Evolutionary conservation across 306 rosid species (phyloP).

Genomic region (Casuarina equisetifolia): DNA sequence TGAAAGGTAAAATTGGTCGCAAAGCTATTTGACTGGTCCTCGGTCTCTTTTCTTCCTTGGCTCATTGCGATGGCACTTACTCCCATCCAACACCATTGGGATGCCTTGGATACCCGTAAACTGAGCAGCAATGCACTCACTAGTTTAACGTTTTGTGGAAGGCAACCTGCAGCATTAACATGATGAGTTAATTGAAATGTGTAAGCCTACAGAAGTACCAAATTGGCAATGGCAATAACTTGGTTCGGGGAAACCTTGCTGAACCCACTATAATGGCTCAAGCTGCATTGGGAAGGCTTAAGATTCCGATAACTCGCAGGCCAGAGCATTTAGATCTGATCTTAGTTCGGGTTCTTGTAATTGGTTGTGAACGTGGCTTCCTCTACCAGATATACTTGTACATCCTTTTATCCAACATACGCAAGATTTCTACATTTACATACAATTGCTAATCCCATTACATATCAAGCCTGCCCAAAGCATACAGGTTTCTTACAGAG

Average conservation of each 20-base stretch:
- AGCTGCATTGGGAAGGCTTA: background rate
- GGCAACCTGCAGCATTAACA: slow-evolving; percentile 67
- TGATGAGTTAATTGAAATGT: background rate
- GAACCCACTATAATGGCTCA: background rate
- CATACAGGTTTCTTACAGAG: background rate
- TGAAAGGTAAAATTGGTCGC: background rate
- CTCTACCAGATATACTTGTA: too few species aligned
- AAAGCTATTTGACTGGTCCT: background rate
- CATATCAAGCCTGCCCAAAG: background rate
- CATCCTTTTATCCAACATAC: background rate
- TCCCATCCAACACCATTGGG: background rate
- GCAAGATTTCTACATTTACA: background rate
- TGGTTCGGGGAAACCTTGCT: background rate
- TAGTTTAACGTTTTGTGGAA: slow-evolving; percentile 81
- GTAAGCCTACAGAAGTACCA: background rate
- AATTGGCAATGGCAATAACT: background rate
- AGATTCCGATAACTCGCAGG: background rate
- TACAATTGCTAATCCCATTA: background rate
- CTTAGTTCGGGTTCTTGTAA: background rate
- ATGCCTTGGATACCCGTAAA: background rate
- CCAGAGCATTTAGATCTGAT: background rate
- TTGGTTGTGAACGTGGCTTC: background rate
- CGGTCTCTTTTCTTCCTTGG: background rate
- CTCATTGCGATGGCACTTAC: background rate
- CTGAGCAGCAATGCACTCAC: slow-evolving; percentile 17